Conservation (phyloP, 495 filamentous ascomycete genomes). For the Podospora tetraspora region DNA sequence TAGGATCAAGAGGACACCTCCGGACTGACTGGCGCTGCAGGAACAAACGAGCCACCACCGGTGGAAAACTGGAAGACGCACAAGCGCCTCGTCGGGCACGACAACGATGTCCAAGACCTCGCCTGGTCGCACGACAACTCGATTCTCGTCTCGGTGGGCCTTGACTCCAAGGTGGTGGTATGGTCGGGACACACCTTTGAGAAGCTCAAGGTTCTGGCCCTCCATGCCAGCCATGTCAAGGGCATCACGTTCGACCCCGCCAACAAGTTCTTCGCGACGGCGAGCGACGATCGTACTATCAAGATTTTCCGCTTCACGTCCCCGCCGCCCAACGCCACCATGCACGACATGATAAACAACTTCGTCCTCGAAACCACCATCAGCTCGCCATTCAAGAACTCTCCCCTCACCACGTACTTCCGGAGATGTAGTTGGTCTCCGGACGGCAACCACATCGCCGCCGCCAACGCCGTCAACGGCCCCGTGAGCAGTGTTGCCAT, state of each 20-base stretch:
- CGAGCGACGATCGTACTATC: constrained; percentile 93
- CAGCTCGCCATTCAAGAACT: constrained; percentile 73
- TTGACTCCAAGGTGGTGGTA: constrained; percentile 96
- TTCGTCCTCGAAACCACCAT: constrained; percentile 89
- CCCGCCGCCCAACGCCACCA: constrained; percentile 83
- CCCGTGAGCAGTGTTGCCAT: constrained; percentile 96
- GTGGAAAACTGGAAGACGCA: constrained; percentile 97
- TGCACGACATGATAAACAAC: constrained; percentile 91
- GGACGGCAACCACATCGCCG: constrained; percentile 94
- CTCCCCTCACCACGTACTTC: constrained; percentile 94
- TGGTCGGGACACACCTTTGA: constrained; percentile 98
- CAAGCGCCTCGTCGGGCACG: constrained; percentile 87
- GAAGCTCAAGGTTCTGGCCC: constrained; percentile 84
- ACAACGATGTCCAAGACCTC: constrained; percentile 97
- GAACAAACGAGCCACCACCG: constrained; percentile 84
- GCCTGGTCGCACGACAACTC: constrained; percentile 97
- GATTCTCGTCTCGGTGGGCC: constrained; percentile 88
- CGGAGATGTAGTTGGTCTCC: constrained; percentile 94
- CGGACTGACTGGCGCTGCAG: constrained; percentile 37
- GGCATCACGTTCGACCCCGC: constrained; percentile 97
- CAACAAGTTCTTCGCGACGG: constrained; percentile 98
- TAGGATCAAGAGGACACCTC: constrained; percentile 12
- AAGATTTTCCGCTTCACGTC: constrained; percentile 94
- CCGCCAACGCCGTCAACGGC: constrained; percentile 93
- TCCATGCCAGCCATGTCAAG: constrained; percentile 96